Conservation (phyloP, 2,329 filamentous ascomycete species). For the Ophiosphaerella narmari region DNA sequence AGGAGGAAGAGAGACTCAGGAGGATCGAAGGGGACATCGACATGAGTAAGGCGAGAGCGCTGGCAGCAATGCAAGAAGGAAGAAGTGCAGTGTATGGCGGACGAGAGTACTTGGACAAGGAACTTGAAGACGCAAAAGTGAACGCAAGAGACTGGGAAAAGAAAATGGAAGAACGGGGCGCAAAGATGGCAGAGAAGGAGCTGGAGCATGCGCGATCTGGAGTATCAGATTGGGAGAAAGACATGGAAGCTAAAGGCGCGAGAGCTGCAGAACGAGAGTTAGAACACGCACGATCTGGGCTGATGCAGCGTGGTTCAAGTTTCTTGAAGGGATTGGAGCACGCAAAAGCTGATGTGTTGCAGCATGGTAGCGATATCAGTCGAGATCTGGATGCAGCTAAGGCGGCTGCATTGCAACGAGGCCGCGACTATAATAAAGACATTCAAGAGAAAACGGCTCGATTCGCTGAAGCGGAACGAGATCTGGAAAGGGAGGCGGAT, state of each 20-base stretch:
- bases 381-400: constrained; percentile 7
- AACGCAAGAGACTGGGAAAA: constrained; percentile 16
- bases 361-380: constrained; percentile 7
- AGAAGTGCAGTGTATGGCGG: constrained; percentile 4
- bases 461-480: constrained; percentile 9
- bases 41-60: constrained; percentile 6
- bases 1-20: constrained; percentile 27
- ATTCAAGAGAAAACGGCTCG: constrained; percentile 2
- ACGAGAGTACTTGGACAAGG: background rate
- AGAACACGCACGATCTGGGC: constrained; percentile 9
- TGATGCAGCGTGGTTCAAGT: constrained; percentile 5
- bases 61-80: constrained; percentile 7
- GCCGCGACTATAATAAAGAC: constrained; percentile 8
- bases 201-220: constrained; percentile 5
- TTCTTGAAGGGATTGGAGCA: constrained; percentile 3
- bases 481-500: constrained; percentile 10
- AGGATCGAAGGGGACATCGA: constrained; percentile 17
- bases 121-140: constrained; percentile 1
- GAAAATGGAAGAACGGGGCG: constrained; percentile 8
- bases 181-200: constrained; percentile 3
- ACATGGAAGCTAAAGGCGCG: constrained; percentile 10
- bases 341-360: constrained; percentile 2
- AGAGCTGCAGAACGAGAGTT: constrained; percentile 9
- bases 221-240: constrained; percentile 9
- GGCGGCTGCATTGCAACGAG: constrained; percentile 5